These are phyloP conservation scores for Plectosphaerella cucumerina DNA, from an alignment of 2,329 filamentous ascomycete species.

Conservation along the genomic window DNA sequence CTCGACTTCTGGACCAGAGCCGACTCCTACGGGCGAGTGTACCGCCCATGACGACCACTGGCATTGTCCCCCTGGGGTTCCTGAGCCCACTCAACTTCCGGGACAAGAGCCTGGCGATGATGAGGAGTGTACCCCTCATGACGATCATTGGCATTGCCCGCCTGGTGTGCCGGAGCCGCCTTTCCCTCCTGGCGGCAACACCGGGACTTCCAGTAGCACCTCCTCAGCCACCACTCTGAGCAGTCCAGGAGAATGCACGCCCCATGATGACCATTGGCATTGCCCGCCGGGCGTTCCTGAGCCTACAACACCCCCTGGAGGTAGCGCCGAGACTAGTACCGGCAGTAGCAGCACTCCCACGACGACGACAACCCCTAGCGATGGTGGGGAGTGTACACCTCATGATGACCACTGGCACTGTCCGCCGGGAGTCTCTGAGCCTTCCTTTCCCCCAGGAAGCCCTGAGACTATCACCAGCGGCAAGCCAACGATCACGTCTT, in stretches of 20 bases:
- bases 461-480: no score
- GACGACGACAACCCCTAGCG: background rate
- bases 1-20: conserved; percentile 9
- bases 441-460: no score
- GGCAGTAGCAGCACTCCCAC: background rate
- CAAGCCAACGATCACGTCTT: no score
- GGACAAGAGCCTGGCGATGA: background rate
- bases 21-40: conserved; percentile 3
- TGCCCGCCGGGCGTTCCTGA: conserved; percentile 7
- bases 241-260: background rate
- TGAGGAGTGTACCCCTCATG: conserved; percentile 4
- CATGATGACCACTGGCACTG: background rate
- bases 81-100: background rate
- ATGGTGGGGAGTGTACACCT: background rate
- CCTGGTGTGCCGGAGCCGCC: conserved; percentile 6
- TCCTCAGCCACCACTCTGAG: no score
- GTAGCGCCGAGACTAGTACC: background rate
- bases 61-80: conserved; percentile 12
- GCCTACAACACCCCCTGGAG: background rate
- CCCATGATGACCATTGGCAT: conserved; percentile 6
- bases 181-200: background rate
- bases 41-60: conserved; percentile 3
- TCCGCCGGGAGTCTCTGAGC: no score
- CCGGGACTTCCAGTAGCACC: background rate
- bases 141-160: conserved; percentile 11